Evolutionary conservation across 2,329 filamentous ascomycete genomes (phyloP).

Genomic region (Alternaria brassicicola): DNA sequence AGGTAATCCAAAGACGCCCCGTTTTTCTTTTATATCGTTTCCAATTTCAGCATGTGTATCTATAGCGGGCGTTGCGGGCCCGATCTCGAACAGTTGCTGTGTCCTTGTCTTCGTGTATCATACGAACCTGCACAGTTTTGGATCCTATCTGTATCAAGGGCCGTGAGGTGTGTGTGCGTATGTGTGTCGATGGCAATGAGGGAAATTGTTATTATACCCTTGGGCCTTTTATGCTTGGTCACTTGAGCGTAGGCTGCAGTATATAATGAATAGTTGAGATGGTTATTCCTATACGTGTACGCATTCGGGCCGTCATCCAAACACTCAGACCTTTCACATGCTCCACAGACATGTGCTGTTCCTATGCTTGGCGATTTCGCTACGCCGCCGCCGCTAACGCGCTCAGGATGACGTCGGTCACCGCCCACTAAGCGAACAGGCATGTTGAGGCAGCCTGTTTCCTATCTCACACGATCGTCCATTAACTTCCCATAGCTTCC

Average conservation of each 20-base stretch:
- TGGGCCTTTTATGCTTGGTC: constrained; percentile 20
- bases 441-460: constrained; percentile 40
- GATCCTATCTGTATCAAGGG: constrained; percentile 16
- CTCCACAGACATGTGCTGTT: constrained; percentile 19
- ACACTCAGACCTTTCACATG: constrained; percentile 6
- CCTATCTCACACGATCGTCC: constrained; percentile 37
- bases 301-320: neutral
- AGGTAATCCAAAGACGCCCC: neutral
- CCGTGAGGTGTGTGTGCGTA: constrained; percentile 20
- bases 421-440: constrained; percentile 26
- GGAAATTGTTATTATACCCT: constrained; percentile 34
- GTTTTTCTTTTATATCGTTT: constrained; percentile 1
- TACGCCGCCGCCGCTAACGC: constrained; percentile 8
- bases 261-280: constrained; percentile 7
- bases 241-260: constrained; percentile 5
- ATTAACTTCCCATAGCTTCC: constrained; percentile 19
- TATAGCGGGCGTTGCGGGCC: constrained; percentile 11
- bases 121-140: constrained; percentile 14
- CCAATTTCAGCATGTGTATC: constrained; percentile 8
- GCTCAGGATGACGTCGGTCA: constrained; percentile 25
- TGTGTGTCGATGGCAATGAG: constrained; percentile 15
- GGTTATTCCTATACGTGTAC: neutral
- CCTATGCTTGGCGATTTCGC: constrained; percentile 24
- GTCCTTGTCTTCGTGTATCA: constrained; percentile 18
- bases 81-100: neutral